Evolutionary conservation across 208 protist species (phyloP).

Genomic region (Trichomonas gallinae): DNA sequence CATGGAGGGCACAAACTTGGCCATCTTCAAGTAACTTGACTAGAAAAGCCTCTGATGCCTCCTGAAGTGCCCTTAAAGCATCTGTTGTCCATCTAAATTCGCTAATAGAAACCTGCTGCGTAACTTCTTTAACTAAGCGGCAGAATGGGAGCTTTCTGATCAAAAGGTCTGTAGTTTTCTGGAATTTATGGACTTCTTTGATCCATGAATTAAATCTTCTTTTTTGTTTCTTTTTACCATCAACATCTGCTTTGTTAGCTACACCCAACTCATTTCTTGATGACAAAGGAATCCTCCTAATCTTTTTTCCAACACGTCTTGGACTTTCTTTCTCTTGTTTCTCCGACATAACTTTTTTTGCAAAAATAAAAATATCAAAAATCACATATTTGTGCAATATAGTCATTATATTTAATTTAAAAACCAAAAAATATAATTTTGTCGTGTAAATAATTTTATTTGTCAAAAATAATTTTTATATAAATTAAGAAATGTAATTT

Average conservation of each 20-base stretch:
- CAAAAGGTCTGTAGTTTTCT: constrained; percentile 38
- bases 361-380: too few species aligned
- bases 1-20: constrained; percentile 87
- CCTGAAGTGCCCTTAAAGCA: constrained; percentile 38
- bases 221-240: neutral
- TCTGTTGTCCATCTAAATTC: constrained; percentile 29
- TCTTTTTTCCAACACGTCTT: neutral
- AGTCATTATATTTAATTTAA: too few species aligned
- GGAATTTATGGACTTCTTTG: constrained; percentile 42
- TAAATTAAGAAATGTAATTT: too few species aligned
- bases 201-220: constrained; percentile 33
- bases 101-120: neutral
- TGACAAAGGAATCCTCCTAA: neutral
- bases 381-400: too few species aligned
- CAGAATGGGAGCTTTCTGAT: constrained; percentile 43
- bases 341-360: too few species aligned
- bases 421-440: too few species aligned
- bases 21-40: constrained; percentile 48
- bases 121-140: constrained; percentile 30
- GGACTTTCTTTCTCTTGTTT: too few species aligned
- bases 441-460: too few species aligned
- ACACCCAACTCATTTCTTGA: too few species aligned
- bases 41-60: constrained; percentile 46
- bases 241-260: neutral
- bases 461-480: too few species aligned